These are phyloP conservation scores for Metarhizium sp. DNA, from an alignment of 2,329 filamentous ascomycete genomes.

Conservation along the genomic window DNA sequence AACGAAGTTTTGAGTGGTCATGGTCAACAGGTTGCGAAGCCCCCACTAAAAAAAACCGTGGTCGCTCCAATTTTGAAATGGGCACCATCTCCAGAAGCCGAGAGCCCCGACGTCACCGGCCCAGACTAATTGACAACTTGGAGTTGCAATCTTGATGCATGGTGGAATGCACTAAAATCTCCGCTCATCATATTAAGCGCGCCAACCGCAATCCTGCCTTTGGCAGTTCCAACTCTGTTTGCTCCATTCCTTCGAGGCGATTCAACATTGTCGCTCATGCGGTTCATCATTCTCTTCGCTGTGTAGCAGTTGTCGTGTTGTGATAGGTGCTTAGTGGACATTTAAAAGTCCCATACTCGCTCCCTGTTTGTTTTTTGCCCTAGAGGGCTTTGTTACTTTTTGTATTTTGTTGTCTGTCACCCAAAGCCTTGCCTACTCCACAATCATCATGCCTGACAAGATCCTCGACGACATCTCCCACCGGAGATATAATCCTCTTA, in stretches of 20 bases:
- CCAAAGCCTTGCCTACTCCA: background rate
- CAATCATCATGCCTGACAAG: slow-evolving; percentile 52
- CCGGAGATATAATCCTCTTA: slow-evolving; percentile 83
- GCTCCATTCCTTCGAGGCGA: background rate
- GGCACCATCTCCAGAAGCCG: no score
- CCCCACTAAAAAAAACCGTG: no score
- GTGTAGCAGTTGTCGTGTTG: background rate
- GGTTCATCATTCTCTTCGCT: background rate
- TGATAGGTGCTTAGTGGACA: no score
- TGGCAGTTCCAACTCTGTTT: background rate
- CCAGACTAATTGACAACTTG: no score
- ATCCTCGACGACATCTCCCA: slow-evolving; percentile 95
- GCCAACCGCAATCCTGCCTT: background rate
- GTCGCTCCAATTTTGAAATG: no score
- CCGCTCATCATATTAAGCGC: background rate
- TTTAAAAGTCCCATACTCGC: background rate
- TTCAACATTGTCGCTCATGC: background rate
- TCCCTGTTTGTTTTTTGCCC: background rate
- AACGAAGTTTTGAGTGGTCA: background rate
- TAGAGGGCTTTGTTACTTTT: background rate
- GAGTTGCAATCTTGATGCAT: no score
- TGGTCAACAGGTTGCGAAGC: no score
- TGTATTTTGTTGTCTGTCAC: background rate
- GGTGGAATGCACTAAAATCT: no score
- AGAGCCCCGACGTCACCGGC: no score